These are phyloP conservation scores for Monosporozyma servazzii DNA, from an alignment of 805 yeast species.

Conservation along the genomic window DNA sequence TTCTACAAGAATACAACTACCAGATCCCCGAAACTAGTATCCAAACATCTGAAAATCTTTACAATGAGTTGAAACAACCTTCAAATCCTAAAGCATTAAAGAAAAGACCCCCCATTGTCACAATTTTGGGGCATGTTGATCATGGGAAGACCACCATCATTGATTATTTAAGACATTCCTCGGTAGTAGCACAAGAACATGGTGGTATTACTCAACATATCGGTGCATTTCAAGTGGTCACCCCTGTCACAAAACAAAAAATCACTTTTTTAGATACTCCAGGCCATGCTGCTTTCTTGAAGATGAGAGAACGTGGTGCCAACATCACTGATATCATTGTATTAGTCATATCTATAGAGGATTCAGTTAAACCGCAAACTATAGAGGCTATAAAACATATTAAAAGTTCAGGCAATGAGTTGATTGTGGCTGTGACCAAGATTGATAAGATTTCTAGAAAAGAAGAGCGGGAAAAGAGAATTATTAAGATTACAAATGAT, in stretches of 20 bases:
- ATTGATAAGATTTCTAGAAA: constrained; percentile 55
- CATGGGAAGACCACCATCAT: constrained; percentile 95
- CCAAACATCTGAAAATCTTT: constrained; percentile 46
- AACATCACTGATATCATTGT: constrained; percentile 85
- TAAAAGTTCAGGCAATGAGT: constrained; percentile 38
- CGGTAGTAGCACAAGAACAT: constrained; percentile 74
- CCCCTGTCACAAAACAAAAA: constrained; percentile 61
- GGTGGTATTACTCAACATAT: constrained; percentile 98
- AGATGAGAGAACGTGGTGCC: constrained; percentile 96
- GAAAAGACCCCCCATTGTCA: constrained; percentile 85
- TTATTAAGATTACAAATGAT: constrained; percentile 71
- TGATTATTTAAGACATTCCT: constrained; percentile 76
- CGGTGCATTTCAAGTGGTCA: constrained; percentile 87
- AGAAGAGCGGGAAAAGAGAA: constrained; percentile 43
- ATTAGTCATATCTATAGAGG: constrained; percentile 93
- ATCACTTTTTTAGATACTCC: constrained; percentile 95
- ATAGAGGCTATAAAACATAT: constrained; percentile 92
- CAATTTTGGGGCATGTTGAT: constrained; percentile 98
- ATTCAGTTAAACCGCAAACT: constrained; percentile 96
- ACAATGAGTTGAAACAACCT: constrained; percentile 51
- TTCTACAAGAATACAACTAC: constrained; percentile 84
- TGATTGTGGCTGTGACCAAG: constrained; percentile 88
- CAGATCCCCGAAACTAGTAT: constrained; percentile 33
- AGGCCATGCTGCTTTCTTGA: constrained; percentile 93
- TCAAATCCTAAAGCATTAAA: constrained; percentile 40